These are phyloP conservation scores for Potentilla sterilis DNA, from an alignment of 306 rosid genomes.

Conservation along the genomic window DNA sequence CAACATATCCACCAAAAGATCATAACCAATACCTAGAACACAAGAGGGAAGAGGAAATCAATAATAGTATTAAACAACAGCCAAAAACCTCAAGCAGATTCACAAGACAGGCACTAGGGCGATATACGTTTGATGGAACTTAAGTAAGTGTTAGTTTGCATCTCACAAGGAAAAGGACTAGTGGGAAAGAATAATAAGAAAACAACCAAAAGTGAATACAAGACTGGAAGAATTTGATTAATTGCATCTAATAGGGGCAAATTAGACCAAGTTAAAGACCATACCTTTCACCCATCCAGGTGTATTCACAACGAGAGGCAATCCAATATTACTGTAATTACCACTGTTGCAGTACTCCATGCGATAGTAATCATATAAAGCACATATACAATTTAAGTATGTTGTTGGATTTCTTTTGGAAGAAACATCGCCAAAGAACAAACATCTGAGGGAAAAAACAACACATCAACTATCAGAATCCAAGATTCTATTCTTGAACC, in stretches of 20 bases:
- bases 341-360: conserved; percentile 44
- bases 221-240: conserved; percentile 13
- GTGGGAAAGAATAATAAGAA: not conserved
- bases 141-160: not conserved
- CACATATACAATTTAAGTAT: conserved; percentile 46
- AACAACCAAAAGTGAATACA: conserved; percentile 3
- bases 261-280: not conserved
- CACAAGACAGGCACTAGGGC: not conserved
- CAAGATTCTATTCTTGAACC: not conserved
- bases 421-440: conserved; percentile 86
- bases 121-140: no score
- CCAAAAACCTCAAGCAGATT: conserved; percentile 6
- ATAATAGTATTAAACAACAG: not conserved
- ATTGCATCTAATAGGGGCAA: conserved; percentile 6
- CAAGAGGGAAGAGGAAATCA: conserved; percentile 24
- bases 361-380: conserved; percentile 58
- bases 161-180: not conserved
- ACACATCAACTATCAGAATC: conserved; percentile 18
- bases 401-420: conserved; percentile 65
- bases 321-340: conserved; percentile 34
- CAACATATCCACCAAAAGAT: conserved; percentile 70
- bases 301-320: conserved; percentile 87
- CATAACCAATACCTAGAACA: conserved; percentile 77
- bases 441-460: conserved; percentile 45
- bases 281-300: conserved; percentile 98